Conservation (phyloP, 2,329 filamentous ascomycete genomes). For the Penicillium nordicum region DNA sequence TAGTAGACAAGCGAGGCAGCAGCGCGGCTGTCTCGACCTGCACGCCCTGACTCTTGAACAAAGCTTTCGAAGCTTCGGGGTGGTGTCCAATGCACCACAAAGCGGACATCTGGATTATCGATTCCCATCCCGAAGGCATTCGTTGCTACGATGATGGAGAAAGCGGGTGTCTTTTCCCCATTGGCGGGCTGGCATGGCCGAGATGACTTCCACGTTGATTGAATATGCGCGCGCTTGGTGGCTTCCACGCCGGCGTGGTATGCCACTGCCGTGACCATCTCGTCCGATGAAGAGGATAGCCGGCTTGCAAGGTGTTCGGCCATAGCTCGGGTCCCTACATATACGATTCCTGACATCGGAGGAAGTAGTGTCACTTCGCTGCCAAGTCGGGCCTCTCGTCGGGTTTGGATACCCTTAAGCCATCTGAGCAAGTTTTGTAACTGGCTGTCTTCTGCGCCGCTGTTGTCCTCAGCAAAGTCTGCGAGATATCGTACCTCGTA, state of each 20-base stretch:
- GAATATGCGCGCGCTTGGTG: conserved; percentile 63
- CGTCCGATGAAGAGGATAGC: conserved; percentile 27
- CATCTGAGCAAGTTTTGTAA: conserved; percentile 74
- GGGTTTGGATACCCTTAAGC: conserved; percentile 68
- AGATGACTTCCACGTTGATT: conserved; percentile 41
- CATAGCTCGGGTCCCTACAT: conserved; percentile 42
- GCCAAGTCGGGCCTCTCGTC: conserved; percentile 57
- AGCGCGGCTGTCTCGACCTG: conserved; percentile 84
- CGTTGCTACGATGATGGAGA: conserved; percentile 90
- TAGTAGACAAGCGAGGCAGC: conserved; percentile 89
- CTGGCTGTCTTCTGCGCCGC: conserved; percentile 55
- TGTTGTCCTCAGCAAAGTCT: conserved; percentile 29
- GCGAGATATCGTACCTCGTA: conserved; percentile 72
- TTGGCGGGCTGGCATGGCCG: conserved; percentile 6
- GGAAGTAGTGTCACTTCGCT: conserved; percentile 20
- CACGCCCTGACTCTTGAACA: conserved; percentile 91
- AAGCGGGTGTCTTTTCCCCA: conserved; percentile 53
- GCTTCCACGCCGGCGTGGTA: conserved; percentile 64
- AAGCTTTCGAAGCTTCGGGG: conserved; percentile 94
- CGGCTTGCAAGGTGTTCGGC: conserved; percentile 41
- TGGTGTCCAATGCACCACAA: conserved; percentile 91
- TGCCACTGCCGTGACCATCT: conserved; percentile 42
- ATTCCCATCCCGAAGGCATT: conserved; percentile 98
- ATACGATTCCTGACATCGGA: conserved; percentile 48
- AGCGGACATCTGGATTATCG: conserved; percentile 90